Evolutionary conservation across 345 rosid genomes (phyloP).

Genomic region (Noccaea caerulescens): DNA sequence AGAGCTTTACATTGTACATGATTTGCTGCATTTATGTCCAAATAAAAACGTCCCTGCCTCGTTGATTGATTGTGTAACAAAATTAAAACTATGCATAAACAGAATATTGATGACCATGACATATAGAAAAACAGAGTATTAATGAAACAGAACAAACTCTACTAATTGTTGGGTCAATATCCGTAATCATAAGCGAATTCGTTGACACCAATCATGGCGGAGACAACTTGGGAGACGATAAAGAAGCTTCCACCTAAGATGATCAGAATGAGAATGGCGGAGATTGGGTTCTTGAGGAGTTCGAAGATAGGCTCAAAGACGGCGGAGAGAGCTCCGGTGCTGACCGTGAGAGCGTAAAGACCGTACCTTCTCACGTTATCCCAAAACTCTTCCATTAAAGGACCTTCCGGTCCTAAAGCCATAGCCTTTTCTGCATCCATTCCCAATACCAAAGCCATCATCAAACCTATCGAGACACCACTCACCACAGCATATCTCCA

Average conservation of each 20-base stretch:
- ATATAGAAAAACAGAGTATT: conserved; percentile 12
- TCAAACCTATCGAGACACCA: conserved; percentile 60
- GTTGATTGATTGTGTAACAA: conserved; percentile 15
- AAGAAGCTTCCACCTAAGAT: conserved; percentile 69
- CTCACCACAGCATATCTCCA: conserved; percentile 55
- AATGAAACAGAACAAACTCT: conserved; percentile 26
- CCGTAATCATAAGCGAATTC: conserved; percentile 71
- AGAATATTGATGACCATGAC: not conserved
- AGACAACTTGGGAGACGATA: conserved; percentile 73
- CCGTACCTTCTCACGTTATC: conserved; percentile 95
- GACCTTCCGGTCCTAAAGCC: conserved; percentile 94
- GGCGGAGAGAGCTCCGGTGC: conserved; percentile 86
- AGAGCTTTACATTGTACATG: conserved; percentile 30
- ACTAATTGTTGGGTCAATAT: conserved; percentile 24
- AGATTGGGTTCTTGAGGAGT: conserved; percentile 81
- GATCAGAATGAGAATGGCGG: conserved; percentile 66
- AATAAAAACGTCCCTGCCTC: conserved; percentile 10
- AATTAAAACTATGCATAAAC: not conserved
- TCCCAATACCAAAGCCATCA: conserved; percentile 51
- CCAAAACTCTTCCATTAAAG: conserved; percentile 91
- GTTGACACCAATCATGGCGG: conserved; percentile 81
- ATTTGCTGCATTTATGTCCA: conserved; percentile 14
- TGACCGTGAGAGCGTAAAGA: conserved; percentile 89
- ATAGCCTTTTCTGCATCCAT: conserved; percentile 64
- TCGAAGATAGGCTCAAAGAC: conserved; percentile 65